These are phyloP conservation scores for Artemisia tridentata DNA, from an alignment of 129 eudicot genomes.

Conservation along the genomic window DNA sequence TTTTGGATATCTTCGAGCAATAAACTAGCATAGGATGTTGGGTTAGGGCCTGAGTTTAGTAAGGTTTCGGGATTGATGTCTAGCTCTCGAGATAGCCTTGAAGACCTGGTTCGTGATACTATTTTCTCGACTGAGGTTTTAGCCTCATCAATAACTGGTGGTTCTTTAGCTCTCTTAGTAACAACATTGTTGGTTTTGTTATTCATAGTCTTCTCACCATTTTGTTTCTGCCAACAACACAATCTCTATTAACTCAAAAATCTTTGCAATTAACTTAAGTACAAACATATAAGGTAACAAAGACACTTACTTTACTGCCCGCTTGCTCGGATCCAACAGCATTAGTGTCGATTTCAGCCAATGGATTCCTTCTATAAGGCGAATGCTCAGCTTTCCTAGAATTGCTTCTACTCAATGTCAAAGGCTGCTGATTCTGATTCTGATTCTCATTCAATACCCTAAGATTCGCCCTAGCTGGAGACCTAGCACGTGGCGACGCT, in stretches of 20 bases:
- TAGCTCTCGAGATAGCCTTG: slow-evolving; percentile 78
- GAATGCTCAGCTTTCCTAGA: slow-evolving; percentile 89
- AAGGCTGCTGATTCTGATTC: slow-evolving; percentile 55
- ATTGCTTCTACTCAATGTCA: slow-evolving; percentile 73
- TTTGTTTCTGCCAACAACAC: slow-evolving; percentile 36
- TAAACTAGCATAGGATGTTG: slow-evolving; percentile 50
- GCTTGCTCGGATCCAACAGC: slow-evolving; percentile 38
- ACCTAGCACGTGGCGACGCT: slow-evolving; percentile 75
- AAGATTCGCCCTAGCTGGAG: slow-evolving; percentile 58
- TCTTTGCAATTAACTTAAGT: background rate
- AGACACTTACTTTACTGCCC: slow-evolving; percentile 29
- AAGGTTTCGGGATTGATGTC: slow-evolving; percentile 64
- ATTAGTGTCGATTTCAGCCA: slow-evolving; percentile 77
- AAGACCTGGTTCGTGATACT: slow-evolving; percentile 65
- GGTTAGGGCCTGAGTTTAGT: slow-evolving; percentile 59
- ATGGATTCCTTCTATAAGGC: slow-evolving; percentile 82
- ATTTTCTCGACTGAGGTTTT: slow-evolving; percentile 38
- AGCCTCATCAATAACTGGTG: slow-evolving; percentile 32
- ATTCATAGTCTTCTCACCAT: slow-evolving; percentile 30
- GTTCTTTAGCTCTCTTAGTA: slow-evolving; percentile 37
- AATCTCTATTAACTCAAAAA: background rate
- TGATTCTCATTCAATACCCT: slow-evolving; percentile 47
- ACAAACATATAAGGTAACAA: background rate
- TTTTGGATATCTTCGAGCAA: slow-evolving; percentile 89
- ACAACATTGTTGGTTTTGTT: slow-evolving; percentile 25